phyloP scores from a whole-genome alignment of 139 green algal species.

The Pseudopediastrum boryanum region DNA sequence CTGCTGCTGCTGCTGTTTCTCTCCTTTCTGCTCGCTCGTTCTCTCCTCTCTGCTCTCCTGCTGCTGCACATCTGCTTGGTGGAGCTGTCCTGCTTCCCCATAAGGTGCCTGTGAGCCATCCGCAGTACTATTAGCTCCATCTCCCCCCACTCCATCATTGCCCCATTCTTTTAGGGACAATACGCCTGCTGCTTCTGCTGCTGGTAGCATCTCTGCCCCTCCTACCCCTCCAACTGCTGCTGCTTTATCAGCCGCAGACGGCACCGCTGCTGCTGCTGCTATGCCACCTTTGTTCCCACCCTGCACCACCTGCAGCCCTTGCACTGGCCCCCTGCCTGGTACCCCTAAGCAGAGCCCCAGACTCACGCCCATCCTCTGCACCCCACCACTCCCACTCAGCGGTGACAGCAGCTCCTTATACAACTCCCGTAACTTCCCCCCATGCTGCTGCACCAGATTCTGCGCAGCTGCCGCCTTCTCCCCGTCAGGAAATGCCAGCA shows the following conservation, averaged over 20 bases:
- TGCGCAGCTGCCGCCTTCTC: slow-evolving; percentile 53
- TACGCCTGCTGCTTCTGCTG: too few relatives aligned
- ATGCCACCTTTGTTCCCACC: background rate
- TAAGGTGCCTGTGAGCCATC: background rate
- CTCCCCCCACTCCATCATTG: too few relatives aligned
- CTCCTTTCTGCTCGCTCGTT: background rate
- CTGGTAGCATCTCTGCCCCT: too few relatives aligned
- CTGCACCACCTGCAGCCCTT: too few relatives aligned
- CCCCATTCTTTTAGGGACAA: too few relatives aligned
- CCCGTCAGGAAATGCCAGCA: slow-evolving; percentile 75
- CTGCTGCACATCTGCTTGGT: too few relatives aligned
- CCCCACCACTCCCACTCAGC: slow-evolving; percentile 30
- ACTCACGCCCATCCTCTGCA: too few relatives aligned
- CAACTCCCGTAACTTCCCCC: slow-evolving; percentile 40
- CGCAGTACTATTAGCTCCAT: too few relatives aligned
- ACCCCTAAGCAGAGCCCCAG: too few relatives aligned
- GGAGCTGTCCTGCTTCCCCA: too few relatives aligned
- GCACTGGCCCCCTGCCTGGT: too few relatives aligned
- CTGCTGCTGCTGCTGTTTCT: background rate
- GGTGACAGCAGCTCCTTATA: slow-evolving; percentile 50
- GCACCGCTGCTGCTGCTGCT: background rate
- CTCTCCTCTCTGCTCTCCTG: background rate
- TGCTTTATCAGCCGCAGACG: background rate
- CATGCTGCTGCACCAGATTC: slow-evolving; percentile 54
- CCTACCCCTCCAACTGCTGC: background rate